Evolutionary conservation across 768 basidiomycete species (phyloP).

Genomic region (Mycena venus): DNA sequence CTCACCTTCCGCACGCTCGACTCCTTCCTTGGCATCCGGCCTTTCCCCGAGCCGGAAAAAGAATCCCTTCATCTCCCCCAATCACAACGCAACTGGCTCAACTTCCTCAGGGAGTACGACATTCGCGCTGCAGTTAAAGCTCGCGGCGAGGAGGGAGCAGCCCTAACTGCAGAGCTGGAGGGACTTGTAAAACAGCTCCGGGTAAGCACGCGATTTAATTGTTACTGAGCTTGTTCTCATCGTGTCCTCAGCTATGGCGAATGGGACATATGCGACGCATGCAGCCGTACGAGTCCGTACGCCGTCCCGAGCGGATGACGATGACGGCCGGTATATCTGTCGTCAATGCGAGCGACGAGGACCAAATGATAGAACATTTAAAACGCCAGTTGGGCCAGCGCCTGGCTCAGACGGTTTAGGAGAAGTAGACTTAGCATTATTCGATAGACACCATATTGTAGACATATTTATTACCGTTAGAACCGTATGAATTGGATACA

Average conservation of each 20-base stretch:
- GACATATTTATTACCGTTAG: no score
- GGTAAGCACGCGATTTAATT: conserved; percentile 4
- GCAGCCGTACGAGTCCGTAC: conserved; percentile 34
- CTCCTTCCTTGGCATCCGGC: conserved; percentile 34
- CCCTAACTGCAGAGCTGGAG: conserved; percentile 26
- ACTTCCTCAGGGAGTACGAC: conserved; percentile 32
- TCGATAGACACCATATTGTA: conserved; percentile 8
- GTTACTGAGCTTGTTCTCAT: not conserved
- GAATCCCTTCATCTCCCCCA: conserved; percentile 27
- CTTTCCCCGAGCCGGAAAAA: conserved; percentile 27
- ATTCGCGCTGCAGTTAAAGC: conserved; percentile 27
- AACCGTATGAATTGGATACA: no score
- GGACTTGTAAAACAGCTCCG: conserved; percentile 34
- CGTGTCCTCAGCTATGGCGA: conserved; percentile 26
- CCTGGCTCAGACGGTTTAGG: conserved; percentile 30
- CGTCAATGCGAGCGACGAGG: conserved; percentile 26
- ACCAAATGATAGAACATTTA: conserved; percentile 32
- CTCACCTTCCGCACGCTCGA: conserved; percentile 33
- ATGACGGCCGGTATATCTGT: conserved; percentile 36
- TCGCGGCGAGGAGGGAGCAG: conserved; percentile 6
- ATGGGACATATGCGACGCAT: conserved; percentile 37
- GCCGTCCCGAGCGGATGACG: conserved; percentile 32
- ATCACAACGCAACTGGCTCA: conserved; percentile 30
- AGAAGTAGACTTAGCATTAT: not conserved
- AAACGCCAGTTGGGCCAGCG: conserved; percentile 29